Evolutionary conservation across 2,329 filamentous ascomycete species (phyloP).

Genomic region (Aureobasidium sp.): DNA sequence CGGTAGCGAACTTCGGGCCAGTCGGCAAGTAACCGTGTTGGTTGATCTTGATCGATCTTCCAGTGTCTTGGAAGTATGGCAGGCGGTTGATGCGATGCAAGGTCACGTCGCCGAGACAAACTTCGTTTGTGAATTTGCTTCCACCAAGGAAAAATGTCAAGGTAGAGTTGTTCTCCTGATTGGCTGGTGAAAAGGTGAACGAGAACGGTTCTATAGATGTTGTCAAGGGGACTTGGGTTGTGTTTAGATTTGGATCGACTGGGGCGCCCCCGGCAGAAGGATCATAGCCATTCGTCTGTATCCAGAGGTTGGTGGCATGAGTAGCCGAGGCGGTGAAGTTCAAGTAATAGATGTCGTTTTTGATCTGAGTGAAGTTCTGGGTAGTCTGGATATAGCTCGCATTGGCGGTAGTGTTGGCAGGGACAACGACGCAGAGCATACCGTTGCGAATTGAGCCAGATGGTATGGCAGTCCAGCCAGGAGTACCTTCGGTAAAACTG

Average conservation of each 20-base stretch:
- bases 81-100: conserved; percentile 13
- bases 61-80: conserved; percentile 11
- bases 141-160: conserved; percentile 11
- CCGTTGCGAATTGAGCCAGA: not conserved
- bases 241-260: conserved; percentile 13
- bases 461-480: not conserved
- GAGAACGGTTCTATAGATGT: not conserved
- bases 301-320: conserved; percentile 6
- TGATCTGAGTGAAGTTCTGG: conserved; percentile 12
- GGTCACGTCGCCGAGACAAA: conserved; percentile 9
- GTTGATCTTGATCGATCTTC: conserved; percentile 12
- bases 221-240: conserved; percentile 8
- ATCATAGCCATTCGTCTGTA: conserved; percentile 6
- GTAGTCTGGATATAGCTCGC: conserved; percentile 10
- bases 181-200: conserved; percentile 12
- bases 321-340: conserved; percentile 14
- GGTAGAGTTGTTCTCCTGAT: conserved; percentile 10
- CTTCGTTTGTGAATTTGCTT: not conserved
- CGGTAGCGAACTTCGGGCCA: conserved; percentile 11
- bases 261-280: conserved; percentile 9
- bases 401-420: conserved; percentile 7
- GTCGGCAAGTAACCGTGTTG: conserved; percentile 12
- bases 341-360: conserved; percentile 14
- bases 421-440: conserved; percentile 10
- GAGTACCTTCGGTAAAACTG: conserved; percentile 7